Base-by-base conservation (phyloP, 345 rosid species). In the Hibiscus syriacus region DNA sequence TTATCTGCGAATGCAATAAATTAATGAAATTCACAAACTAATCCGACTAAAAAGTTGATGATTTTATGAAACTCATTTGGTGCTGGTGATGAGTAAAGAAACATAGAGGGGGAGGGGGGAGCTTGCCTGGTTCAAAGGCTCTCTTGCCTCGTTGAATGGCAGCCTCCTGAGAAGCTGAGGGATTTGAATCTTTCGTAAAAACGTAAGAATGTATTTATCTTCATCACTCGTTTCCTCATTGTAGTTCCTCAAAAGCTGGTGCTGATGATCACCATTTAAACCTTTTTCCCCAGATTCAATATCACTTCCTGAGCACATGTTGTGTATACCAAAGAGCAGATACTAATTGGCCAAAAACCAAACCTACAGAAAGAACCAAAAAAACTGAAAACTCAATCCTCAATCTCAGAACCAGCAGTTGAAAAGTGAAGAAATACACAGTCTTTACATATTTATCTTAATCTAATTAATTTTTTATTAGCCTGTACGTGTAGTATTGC, bases 71-170 rank as follows among this genome's bases (percentile, higher is more conserved):
- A n/a, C n/a, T n/a, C n/a, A n/a, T n/a, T n/a, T n/a, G n/a, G n/a
- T n/a, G n/a, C 32, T n/a, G 52, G 6, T n/a, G 26, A 32, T 32
- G 36, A 32, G 6, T 6, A 32, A 57, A 30, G 6, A 19, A 32
- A 32, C 36, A 32, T 32, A 32, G 1, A 32, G 6, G 6, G 36
- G 6, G 1, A 32, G 36, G 6, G 16, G 26, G 13, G 5, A 3
- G 55, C 12, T 34, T 34, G 48, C 45, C 45, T 54, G 60, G 59
- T 11, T 29, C 16, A 67, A 53, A 16, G 38, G 20, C 2, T 26
- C 46, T 39, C 63, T 70, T 68, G 75, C 83, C 85, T 85, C 81
- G 50, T 74, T 43, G 79, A 75, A n/a, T n/a, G n/a, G n/a, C n/a
- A n/a, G n/a, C n/a, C n/a, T n/a, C n/a, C n/a, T n/a, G n/a, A n/a